Percentiles rank a stretch among this genome's conserved stretches.
Conservation (phyloP, 2,329 filamentous ascomycete genomes). For the Ciborinia camelliae region DNA sequence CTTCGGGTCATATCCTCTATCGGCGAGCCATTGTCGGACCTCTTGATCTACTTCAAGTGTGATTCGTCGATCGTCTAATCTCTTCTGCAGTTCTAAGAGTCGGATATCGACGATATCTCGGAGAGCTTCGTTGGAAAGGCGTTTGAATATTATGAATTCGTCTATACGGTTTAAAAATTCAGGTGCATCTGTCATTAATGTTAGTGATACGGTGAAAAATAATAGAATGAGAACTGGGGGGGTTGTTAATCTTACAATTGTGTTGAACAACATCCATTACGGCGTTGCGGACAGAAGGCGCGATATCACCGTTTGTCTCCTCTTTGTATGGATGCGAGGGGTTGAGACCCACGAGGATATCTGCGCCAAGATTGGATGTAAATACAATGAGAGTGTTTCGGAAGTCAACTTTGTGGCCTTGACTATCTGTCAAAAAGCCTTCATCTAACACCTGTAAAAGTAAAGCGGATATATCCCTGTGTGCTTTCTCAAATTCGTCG, state of each 20-base stretch:
- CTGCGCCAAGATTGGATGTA: conserved; percentile 90
- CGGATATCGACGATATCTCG: conserved; percentile 93
- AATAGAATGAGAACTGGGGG: neutral
- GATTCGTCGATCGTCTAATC: conserved; percentile 84
- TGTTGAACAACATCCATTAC: conserved; percentile 84
- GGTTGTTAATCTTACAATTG: conserved; percentile 45
- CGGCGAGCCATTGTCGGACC: conserved; percentile 82
- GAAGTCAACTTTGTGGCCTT: conserved; percentile 96
- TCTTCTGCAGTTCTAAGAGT: conserved; percentile 74
- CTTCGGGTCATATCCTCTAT: conserved; percentile 84
- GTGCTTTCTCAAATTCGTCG: conserved; percentile 97
- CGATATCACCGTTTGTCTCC: conserved; percentile 63
- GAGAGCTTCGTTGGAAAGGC: conserved; percentile 72
- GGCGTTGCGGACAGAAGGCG: conserved; percentile 67
- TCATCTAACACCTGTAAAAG: conserved; percentile 94
- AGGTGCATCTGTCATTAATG: conserved; percentile 56
- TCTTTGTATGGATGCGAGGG: conserved; percentile 61
- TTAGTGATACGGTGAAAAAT: conserved; percentile 5
- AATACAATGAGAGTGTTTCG: conserved; percentile 94
- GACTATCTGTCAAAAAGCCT: conserved; percentile 90
- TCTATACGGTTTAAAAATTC: conserved; percentile 97
- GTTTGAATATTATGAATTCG: conserved; percentile 94
- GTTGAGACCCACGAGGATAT: conserved; percentile 80
- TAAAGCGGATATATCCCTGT: conserved; percentile 88
- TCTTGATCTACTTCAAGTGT: conserved; percentile 65